phyloP scores from a whole-genome alignment of 805 yeast genomes.

The Candida ortonii region DNA sequence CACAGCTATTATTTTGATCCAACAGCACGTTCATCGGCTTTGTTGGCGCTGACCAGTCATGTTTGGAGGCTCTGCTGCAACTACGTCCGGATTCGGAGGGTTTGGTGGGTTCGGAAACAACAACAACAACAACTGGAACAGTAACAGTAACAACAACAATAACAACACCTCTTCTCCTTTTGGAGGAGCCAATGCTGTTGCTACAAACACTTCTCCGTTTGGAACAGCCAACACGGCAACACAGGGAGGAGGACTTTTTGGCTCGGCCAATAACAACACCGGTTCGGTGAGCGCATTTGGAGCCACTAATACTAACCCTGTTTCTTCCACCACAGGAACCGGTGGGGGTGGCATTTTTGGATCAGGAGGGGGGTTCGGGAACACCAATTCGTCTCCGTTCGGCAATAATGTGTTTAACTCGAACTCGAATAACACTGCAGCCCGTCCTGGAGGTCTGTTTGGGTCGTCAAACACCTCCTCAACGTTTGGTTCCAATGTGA shows the following conservation, averaged over 20 bases:
- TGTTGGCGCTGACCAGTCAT: too few relatives aligned
- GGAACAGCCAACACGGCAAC: constrained; percentile 29
- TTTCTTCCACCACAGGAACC: constrained; percentile 21
- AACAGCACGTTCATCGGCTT: too few relatives aligned
- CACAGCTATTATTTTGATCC: too few relatives aligned
- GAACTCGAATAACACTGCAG: constrained; percentile 5
- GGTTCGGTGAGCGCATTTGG: constrained; percentile 23
- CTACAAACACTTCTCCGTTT: constrained; percentile 33
- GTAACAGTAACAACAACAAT: constrained; percentile 19
- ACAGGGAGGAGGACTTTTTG: constrained; percentile 35
- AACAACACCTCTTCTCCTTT: constrained; percentile 15
- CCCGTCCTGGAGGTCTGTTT: constrained; percentile 14
- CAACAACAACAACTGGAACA: constrained; percentile 13
- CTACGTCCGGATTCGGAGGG: constrained; percentile 48
- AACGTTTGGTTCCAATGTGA: constrained; percentile 28
- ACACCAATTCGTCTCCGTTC: constrained; percentile 35
- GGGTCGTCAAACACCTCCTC: constrained; percentile 29
- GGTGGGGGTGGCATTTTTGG: constrained; percentile 32
- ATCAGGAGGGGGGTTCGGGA: constrained; percentile 16
- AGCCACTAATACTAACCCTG: constrained; percentile 30
- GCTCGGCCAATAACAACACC: constrained; percentile 24
- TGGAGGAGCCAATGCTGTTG: constrained; percentile 22
- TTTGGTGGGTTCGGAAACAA: constrained; percentile 45
- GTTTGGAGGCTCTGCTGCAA: constrained; percentile 7
- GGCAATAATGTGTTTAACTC: constrained; percentile 46